These are phyloP conservation scores for Pleurostoma richardsiae DNA, from an alignment of 2,329 filamentous ascomycete species.

Conservation along the genomic window DNA sequence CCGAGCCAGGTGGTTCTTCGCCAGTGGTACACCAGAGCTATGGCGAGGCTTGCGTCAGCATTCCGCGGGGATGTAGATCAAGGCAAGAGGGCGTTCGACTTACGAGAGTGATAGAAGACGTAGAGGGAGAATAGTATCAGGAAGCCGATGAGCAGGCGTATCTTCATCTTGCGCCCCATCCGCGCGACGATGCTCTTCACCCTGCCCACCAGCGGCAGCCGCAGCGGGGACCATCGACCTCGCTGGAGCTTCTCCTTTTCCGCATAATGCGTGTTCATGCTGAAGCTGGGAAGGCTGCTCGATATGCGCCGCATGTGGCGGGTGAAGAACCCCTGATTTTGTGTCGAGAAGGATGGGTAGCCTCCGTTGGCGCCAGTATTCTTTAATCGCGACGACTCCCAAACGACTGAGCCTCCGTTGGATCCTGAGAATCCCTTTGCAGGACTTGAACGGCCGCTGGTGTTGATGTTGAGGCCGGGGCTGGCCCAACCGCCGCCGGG, in stretches of 20 bases:
- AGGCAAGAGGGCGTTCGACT: conserved; percentile 30
- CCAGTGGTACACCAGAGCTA: conserved; percentile 57
- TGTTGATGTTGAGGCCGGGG: conserved; percentile 67
- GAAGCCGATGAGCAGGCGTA: conserved; percentile 55
- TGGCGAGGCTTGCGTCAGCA: conserved; percentile 14
- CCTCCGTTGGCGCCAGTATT: conserved; percentile 63
- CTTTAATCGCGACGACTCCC: conserved; percentile 77
- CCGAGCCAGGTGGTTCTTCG: conserved; percentile 69
- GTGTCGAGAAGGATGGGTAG: conserved; percentile 74
- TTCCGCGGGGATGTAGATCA: no score
- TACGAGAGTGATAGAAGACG: conserved; percentile 70
- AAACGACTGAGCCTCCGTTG: conserved; percentile 60
- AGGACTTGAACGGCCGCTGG: conserved; percentile 66
- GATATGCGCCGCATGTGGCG: conserved; percentile 79
- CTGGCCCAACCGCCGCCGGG: conserved; percentile 86
- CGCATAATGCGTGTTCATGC: conserved; percentile 48
- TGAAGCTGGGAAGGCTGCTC: conserved; percentile 71
- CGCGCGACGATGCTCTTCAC: conserved; percentile 39
- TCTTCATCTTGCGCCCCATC: conserved; percentile 61
- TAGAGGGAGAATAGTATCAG: conserved; percentile 56
- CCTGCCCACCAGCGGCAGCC: conserved; percentile 40
- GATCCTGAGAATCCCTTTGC: conserved; percentile 41
- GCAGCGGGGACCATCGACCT: conserved; percentile 47
- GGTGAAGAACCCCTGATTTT: conserved; percentile 82
- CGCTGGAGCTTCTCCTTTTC: conserved; percentile 75